Conservation (phyloP, 805 yeast genomes). For the Ogataea dorogensis region DNA sequence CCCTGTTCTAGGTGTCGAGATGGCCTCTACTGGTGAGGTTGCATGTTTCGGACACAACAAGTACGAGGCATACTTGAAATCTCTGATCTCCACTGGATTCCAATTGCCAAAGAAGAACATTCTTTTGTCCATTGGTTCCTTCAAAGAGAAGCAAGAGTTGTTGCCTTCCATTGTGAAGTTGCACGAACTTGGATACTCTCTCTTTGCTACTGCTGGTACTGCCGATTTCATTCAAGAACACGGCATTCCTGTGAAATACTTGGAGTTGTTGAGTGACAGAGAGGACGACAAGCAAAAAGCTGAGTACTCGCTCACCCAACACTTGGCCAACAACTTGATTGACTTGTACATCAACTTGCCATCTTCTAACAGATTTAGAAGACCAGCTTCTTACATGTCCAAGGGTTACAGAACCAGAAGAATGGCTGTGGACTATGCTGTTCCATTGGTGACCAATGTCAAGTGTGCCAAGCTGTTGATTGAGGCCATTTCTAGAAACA, state of each 20-base stretch:
- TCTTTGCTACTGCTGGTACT: conserved; percentile 98
- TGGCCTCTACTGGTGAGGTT: conserved; percentile 99
- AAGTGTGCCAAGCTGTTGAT: conserved; percentile 94
- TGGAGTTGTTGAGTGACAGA: conserved; percentile 77
- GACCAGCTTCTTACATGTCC: conserved; percentile 97
- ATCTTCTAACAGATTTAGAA: conserved; percentile 93
- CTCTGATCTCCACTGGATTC: conserved; percentile 93
- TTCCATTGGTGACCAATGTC: conserved; percentile 96
- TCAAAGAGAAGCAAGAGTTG: conserved; percentile 91
- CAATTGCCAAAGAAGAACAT: conserved; percentile 93
- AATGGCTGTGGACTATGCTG: conserved; percentile 98
- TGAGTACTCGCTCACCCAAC: conserved; percentile 94
- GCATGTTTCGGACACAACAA: conserved; percentile 96
- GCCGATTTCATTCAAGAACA: conserved; percentile 97
- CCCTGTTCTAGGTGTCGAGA: conserved; percentile 96
- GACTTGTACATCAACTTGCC: conserved; percentile 97
- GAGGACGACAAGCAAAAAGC: conserved; percentile 76
- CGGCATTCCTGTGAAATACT: conserved; percentile 88
- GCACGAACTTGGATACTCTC: conserved; percentile 78
- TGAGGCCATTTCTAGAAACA: conserved; percentile 84
- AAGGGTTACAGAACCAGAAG: conserved; percentile 98
- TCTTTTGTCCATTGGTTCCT: conserved; percentile 91
- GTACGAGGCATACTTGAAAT: conserved; percentile 95
- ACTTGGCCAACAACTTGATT: conserved; percentile 93
- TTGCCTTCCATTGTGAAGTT: conserved; percentile 82